Percentiles rank a stretch among this genome's conserved stretches.
These are phyloP conservation scores for Chaetomiaceae sp. DNA, from an alignment of 2,329 filamentous ascomycete genomes.

Conservation along the genomic window DNA sequence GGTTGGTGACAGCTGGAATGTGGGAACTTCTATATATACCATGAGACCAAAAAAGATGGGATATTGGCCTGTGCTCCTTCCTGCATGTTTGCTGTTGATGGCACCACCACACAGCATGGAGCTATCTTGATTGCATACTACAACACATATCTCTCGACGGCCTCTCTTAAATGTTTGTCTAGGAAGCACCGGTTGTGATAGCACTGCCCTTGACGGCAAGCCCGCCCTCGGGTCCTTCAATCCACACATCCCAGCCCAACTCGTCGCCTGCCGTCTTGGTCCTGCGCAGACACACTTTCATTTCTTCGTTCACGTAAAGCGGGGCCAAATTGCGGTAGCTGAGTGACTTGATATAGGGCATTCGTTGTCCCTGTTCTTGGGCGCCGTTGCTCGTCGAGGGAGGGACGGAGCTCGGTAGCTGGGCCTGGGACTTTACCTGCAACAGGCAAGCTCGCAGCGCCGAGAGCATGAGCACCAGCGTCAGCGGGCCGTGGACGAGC, in stretches of 20 bases:
- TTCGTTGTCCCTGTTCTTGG: background rate
- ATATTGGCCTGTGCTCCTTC: no score
- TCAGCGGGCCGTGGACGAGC: conserved; percentile 83
- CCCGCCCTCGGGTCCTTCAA: conserved; percentile 57
- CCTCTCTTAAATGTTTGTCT: no score
- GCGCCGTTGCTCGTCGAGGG: background rate
- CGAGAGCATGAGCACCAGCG: conserved; percentile 70
- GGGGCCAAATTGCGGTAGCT: conserved; percentile 80
- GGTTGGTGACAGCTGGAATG: no score
- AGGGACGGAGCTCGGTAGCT: conserved; percentile 13
- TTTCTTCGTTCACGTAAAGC: conserved; percentile 67
- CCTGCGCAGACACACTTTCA: conserved; percentile 61
- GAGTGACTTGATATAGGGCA: conserved; percentile 40
- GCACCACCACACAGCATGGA: no score
- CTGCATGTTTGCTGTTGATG: no score
- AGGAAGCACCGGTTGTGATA: conserved; percentile 2
- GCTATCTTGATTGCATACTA: no score
- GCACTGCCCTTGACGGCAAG: conserved; percentile 57
- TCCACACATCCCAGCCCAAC: conserved; percentile 57
- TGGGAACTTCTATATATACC: no score
- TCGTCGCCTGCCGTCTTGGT: conserved; percentile 38
- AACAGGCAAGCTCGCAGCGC: conserved; percentile 52
- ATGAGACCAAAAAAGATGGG: no score
- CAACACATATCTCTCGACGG: no score
- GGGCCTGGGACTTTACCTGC: conserved; percentile 20